Evolutionary conservation across 2,329 filamentous ascomycete genomes (phyloP).

Genomic region (Colletotrichum simmondsii): DNA sequence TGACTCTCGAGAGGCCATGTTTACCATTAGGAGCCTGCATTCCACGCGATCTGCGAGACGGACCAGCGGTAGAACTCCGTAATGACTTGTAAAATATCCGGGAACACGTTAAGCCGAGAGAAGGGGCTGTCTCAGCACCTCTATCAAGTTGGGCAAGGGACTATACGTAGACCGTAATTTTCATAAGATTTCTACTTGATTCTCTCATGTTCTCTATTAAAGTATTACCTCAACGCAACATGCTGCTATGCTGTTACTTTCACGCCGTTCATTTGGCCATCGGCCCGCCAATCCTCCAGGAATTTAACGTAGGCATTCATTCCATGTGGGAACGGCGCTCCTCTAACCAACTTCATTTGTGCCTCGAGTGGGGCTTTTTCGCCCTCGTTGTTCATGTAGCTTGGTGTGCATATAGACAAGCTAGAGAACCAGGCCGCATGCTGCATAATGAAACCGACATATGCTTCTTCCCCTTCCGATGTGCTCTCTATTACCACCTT

Average conservation of each 20-base stretch:
- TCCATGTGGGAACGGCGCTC: conserved; percentile 44
- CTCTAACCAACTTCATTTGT: conserved; percentile 44
- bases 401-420: conserved; percentile 62
- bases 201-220: no score
- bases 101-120: no score
- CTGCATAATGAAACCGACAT: conserved; percentile 52
- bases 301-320: conserved; percentile 44
- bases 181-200: no score
- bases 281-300: conserved; percentile 42
- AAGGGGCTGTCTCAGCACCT: no score
- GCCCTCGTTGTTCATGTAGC: conserved; percentile 62
- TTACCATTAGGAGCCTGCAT: no score
- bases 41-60: no score
- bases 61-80: no score
- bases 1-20: no score
- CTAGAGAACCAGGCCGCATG: conserved; percentile 52
- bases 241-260: neutral
- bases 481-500: conserved; percentile 54
- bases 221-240: no score
- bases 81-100: no score
- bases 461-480: conserved; percentile 57
- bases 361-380: conserved; percentile 42
- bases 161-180: no score
- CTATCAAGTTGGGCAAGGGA: no score
- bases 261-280: conserved; percentile 42